Percentiles rank a stretch among this genome's conserved stretches.
Evolutionary conservation across 2,329 filamentous ascomycete species (phyloP).

Genomic region (Colletotrichum abscissum): DNA sequence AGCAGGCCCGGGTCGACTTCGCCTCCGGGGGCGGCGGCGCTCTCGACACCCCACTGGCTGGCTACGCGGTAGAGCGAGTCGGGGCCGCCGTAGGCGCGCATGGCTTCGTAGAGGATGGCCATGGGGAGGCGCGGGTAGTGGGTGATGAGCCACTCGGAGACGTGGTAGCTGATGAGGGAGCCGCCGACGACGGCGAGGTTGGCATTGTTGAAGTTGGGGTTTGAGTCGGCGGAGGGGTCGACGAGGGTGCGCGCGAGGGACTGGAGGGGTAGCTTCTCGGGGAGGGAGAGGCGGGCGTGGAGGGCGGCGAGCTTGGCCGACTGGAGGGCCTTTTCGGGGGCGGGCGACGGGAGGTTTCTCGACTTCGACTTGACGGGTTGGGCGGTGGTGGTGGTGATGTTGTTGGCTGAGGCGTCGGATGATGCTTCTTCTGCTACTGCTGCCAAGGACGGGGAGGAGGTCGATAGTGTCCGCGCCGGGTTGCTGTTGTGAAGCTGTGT

Average conservation of each 20-base stretch:
- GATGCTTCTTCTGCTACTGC: neutral
- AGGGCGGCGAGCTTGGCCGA: conserved; percentile 94
- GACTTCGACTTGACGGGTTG: conserved; percentile 42
- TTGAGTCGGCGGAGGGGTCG: conserved; percentile 84
- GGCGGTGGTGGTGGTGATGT: conserved; percentile 44
- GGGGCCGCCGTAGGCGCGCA: conserved; percentile 85
- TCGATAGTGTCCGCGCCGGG: conserved; percentile 27
- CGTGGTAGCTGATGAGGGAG: conserved; percentile 88
- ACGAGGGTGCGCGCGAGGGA: conserved; percentile 89
- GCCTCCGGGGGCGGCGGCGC: conserved; percentile 84
- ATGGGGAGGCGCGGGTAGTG: conserved; percentile 92
- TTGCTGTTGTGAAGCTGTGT: conserved; percentile 18
- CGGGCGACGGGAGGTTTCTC: conserved; percentile 73
- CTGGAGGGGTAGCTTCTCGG: conserved; percentile 83
- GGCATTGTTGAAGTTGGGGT: conserved; percentile 87
- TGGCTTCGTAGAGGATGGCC: conserved; percentile 85
- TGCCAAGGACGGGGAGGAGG: conserved; percentile 3
- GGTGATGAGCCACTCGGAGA: conserved; percentile 87
- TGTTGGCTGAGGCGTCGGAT: conserved; percentile 34
- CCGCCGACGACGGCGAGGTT: conserved; percentile 84
- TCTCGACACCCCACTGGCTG: conserved; percentile 91
- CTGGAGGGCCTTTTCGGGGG: conserved; percentile 70
- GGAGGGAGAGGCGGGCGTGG: conserved; percentile 87
- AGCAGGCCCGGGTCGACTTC: conserved; percentile 94
- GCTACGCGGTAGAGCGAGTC: conserved; percentile 80